These are phyloP conservation scores for Claviceps sp. DNA, from an alignment of 2,329 filamentous ascomycete species.

Conservation along the genomic window DNA sequence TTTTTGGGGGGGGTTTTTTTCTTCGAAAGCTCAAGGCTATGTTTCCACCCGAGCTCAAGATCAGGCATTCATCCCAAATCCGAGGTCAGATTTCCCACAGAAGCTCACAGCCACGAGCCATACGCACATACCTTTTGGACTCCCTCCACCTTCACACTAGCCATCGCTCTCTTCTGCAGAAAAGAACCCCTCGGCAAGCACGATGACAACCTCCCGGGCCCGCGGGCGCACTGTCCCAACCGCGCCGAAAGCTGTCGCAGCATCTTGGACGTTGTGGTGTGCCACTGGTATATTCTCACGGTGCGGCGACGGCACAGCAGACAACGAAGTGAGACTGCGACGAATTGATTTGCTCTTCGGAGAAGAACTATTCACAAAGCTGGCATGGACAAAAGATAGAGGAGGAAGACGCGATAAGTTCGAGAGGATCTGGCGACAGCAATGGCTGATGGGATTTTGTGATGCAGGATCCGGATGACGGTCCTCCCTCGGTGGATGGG, in stretches of 20 bases:
- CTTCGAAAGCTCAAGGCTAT: neutral
- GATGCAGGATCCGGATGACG: too few relatives aligned
- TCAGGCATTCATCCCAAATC: too few relatives aligned
- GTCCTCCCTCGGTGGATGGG: too few relatives aligned
- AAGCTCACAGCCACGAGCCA: neutral
- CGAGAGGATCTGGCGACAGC: too few relatives aligned
- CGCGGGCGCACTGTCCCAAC: conserved; percentile 15
- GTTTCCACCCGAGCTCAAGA: too few relatives aligned
- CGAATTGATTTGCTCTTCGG: neutral
- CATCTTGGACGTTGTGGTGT: conserved; percentile 12
- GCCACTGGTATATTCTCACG: neutral
- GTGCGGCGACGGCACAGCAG: neutral
- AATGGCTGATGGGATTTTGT: too few relatives aligned
- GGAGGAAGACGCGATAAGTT: neutral
- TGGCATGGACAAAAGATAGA: neutral
- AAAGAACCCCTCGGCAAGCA: conserved; percentile 12
- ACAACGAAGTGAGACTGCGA: neutral
- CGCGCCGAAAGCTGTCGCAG: conserved; percentile 22
- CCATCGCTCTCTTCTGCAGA: conserved; percentile 10
- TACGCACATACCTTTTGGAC: conserved; percentile 16
- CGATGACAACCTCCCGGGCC: conserved; percentile 12
- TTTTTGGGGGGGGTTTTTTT: neutral
- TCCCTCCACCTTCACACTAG: conserved; percentile 21
- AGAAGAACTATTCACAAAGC: neutral
- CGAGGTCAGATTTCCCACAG: too few relatives aligned